Evolutionary conservation across 108 stramenopile species (phyloP), one percentile per base, ranked within the genome.

Genomic region (Nannochloropsis oceanica): DNA sequence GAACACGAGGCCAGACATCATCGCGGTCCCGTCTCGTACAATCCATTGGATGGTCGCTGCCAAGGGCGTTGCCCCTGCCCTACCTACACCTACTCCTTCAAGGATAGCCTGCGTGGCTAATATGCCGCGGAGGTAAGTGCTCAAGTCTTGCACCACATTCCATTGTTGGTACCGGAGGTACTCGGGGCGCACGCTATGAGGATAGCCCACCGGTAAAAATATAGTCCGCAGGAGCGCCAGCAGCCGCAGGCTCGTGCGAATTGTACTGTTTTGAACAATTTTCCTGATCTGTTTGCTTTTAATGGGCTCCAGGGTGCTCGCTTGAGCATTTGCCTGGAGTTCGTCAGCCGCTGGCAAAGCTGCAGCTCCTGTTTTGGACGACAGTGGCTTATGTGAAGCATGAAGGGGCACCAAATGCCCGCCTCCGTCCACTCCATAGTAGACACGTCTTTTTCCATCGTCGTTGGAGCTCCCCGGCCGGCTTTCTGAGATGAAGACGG

Each of bases 11-110:
- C 86, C 86, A 26, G 88, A 86, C 26, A 90, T 24, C 86, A 89
- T 88, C 44, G 86, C 83, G 26, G 84, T 22, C 14, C 90, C 90
- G 42, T 90, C 90, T 43, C 90, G 43, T 27, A 81, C 82, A 80
- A 91, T 88, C 90, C 90, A 91, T 82, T 86, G 87, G 24, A 91
- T 25, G 24, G 90, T 89, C 44, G 89, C 89, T 24, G 89, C 87
- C 27, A 89, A 81, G 44, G 89, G 79, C 42, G 89, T 86, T n/a
- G 88, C 88, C 24, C 88, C 89, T 1, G 85, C 89, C 22, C 89
- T 26, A 11, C 90, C 90, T 12, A 91, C 90, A 12, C 90, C 90
- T 81, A 90, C 86, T 25, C 90, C 90, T 84, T 86, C 87, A 42
- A 91, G 87, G 18, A 91, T 79, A 13, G 89, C 89, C 50, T 91